Base-by-base conservation (phyloP, 1,139 yeast species). In the Geotrichum phurueaensis region DNA sequence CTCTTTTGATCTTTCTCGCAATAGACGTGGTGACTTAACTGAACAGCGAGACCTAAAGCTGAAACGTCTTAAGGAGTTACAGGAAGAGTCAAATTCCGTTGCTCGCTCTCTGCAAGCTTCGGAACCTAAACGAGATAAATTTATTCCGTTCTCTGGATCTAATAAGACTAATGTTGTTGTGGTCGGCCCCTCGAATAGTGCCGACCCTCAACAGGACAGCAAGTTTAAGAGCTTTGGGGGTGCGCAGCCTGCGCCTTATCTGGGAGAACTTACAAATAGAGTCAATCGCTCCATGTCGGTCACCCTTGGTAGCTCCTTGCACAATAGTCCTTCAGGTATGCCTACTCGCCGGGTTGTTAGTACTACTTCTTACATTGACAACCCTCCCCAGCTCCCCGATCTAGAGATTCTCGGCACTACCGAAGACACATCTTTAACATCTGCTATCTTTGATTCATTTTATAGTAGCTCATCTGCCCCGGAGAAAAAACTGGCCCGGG, bases 61-160 rank as follows among this genome's bases (percentile, higher is more conserved):
- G 64, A 65, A 65, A 58, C 66, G 74, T 20, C 66, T 74, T 5
- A 63, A 65, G 31, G 68, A 70, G 56, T 67, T 74, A 25, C 76
- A 73, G 60, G 65, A 65, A 57, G 68, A 69, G 27, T 71, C 76
- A 3, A 70, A 69, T 47, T 75, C 71, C 25, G 67, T 73, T 15
- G 72, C 70, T 10, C 53, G 53, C 15, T 57, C 53, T 22, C 27
- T 59, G 23, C 47, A 51, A 33, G 27, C 25, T 4, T 50, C 47
- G 25, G 43, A 27, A 23, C 25, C 51, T n/a, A 39, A 54, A 1
- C 33, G 22, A 27, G 20, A 45, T 15, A 9, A 18, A 9, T 54
- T 54, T 36, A 27, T 54, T 29, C 56, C 56, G 3, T 54, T 54
- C 22, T 43, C 56, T 45, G 56, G 51, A 45, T 6, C 23, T 15